A percentile compares a stretch with the other conserved stretches of the same genome.
These are phyloP conservation scores for Reticulascus tulasneorum DNA, from an alignment of 2,329 filamentous ascomycete species.

Conservation along the genomic window DNA sequence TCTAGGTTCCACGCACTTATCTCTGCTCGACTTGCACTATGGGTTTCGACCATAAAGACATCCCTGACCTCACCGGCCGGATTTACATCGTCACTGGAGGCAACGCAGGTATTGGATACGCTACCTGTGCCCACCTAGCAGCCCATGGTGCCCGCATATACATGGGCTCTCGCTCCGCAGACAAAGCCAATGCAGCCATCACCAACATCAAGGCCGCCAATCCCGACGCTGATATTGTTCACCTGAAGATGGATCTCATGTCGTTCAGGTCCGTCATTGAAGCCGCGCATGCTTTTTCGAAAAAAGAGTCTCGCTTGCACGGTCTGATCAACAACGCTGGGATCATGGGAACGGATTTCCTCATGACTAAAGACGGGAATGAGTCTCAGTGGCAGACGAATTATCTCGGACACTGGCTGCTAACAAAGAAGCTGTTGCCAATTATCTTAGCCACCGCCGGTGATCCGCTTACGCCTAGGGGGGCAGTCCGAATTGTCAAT, in stretches of 20 bases:
- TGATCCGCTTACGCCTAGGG: too few species aligned
- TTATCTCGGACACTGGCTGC: conserved; percentile 21
- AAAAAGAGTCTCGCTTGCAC: conserved; percentile 21
- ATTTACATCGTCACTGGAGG: conserved; percentile 33
- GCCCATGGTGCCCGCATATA: conserved; percentile 23
- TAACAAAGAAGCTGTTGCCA: conserved; percentile 19
- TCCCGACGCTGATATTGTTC: background rate
- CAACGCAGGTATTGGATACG: conserved; percentile 37
- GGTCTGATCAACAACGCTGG: conserved; percentile 25
- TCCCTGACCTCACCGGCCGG: conserved; percentile 29
- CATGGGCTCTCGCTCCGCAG: conserved; percentile 15
- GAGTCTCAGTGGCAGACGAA: conserved; percentile 27
- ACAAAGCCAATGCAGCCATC: conserved; percentile 20
- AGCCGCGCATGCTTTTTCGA: conserved; percentile 13
- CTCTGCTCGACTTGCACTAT: too few species aligned
- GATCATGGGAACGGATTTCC: conserved; percentile 21
- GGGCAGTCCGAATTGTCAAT: conserved; percentile 14
- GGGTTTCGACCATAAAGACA: conserved; percentile 8
- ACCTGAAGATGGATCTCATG: conserved; percentile 9
- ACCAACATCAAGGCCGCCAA: conserved; percentile 21
- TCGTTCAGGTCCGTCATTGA: conserved; percentile 13
- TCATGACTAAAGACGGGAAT: conserved; percentile 21
- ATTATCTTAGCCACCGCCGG: conserved; percentile 25
- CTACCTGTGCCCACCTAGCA: conserved; percentile 32
- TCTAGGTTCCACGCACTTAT: too few species aligned